Evolutionary conservation across 2,329 filamentous ascomycete species (phyloP).

Genomic region (Blastomyces silverae): DNA sequence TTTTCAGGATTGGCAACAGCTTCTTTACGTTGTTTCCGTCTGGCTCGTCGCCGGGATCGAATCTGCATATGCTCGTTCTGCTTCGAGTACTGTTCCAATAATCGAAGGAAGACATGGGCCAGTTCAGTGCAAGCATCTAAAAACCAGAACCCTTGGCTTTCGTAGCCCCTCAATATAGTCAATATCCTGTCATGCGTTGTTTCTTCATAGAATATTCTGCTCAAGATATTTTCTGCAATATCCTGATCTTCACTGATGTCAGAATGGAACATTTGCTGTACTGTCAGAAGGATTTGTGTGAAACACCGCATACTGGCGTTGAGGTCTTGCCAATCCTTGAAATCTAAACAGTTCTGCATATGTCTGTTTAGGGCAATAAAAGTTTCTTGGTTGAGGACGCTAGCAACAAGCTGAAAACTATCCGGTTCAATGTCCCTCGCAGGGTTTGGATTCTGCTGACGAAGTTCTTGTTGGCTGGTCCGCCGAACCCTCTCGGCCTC

Average conservation of each 20-base stretch:
- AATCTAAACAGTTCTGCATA: conserved; percentile 70
- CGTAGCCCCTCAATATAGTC: conserved; percentile 74
- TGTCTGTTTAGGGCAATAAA: conserved; percentile 81
- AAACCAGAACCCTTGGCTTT: conserved; percentile 89
- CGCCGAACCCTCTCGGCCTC: conserved; percentile 73
- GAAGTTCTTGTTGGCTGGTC: conserved; percentile 50
- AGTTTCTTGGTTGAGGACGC: conserved; percentile 87
- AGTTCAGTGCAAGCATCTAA: conserved; percentile 88
- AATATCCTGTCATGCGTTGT: conserved; percentile 83
- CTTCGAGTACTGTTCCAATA: conserved; percentile 88
- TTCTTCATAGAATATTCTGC: conserved; percentile 97
- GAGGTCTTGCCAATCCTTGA: conserved; percentile 80
- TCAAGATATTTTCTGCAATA: conserved; percentile 94
- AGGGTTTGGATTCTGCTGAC: conserved; percentile 43
- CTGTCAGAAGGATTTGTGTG: conserved; percentile 84
- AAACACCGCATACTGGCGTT: conserved; percentile 89
- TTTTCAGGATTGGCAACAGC: conserved; percentile 35
- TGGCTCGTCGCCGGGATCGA: conserved; percentile 66
- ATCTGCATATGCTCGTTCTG: conserved; percentile 92
- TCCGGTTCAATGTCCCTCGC: conserved; percentile 56
- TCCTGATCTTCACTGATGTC: conserved; percentile 88
- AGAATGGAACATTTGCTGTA: conserved; percentile 85
- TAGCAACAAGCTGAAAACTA: conserved; percentile 79
- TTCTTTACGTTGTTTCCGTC: conserved; percentile 64
- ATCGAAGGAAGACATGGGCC: conserved; percentile 81